Percentiles rank a stretch among this genome's conserved stretches.
phyloP scores from a whole-genome alignment of 768 basidiomycete genomes.

The Favolaschia claudopus region DNA sequence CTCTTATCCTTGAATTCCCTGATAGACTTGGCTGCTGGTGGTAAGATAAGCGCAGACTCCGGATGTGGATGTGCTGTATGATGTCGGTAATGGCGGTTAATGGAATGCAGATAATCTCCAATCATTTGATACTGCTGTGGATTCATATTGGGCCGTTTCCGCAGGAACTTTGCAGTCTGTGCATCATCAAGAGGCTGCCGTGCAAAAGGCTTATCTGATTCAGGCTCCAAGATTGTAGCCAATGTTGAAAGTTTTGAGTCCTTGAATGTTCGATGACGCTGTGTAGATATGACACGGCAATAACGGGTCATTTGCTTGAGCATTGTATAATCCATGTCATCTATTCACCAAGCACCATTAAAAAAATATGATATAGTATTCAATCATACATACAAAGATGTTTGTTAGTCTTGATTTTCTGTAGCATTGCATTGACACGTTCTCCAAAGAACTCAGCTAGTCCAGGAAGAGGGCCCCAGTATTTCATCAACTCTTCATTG shows the following conservation, averaged over 20 bases:
- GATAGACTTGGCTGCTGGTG: conserved; percentile 8
- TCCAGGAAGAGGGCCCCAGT: conserved; percentile 22
- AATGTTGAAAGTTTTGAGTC: not conserved
- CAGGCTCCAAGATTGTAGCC: not conserved
- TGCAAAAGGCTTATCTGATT: not conserved
- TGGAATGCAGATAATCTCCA: not conserved
- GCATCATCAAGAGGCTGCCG: not conserved
- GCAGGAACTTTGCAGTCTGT: not conserved
- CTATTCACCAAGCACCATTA: not conserved
- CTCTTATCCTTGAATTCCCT: conserved; percentile 4
- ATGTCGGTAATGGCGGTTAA: not conserved
- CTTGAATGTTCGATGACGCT: too few species aligned
- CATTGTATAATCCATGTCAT: conserved; percentile 12
- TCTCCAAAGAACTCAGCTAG: conserved; percentile 25
- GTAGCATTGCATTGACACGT: conserved; percentile 16
- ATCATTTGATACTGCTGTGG: not conserved
- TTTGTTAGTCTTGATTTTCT: conserved; percentile 14
- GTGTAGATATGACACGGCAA: conserved; percentile 4
- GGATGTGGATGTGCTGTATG: not conserved
- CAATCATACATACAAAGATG: conserved; percentile 3
- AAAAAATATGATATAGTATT: not conserved
- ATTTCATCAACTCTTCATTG: conserved; percentile 4
- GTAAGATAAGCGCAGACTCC: not conserved
- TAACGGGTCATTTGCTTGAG: conserved; percentile 1
- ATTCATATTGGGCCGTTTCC: not conserved